Evolutionary conservation across 148 eudicot genomes (phyloP).

Genomic region (Cornus florida): DNA sequence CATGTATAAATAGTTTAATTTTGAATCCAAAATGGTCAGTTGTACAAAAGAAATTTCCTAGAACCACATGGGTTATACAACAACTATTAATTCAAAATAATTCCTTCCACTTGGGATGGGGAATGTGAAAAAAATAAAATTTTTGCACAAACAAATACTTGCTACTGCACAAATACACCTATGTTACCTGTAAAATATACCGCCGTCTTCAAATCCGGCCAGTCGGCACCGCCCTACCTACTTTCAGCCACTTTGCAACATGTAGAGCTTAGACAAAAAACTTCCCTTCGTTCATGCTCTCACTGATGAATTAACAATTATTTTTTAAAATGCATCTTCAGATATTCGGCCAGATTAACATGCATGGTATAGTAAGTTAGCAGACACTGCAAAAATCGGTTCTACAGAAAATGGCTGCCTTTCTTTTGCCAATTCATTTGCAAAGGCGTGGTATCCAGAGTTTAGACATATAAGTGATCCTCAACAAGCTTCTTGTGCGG

Average conservation of each 20-base stretch:
- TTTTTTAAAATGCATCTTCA: neutral
- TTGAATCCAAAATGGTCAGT: neutral
- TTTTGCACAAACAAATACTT: neutral
- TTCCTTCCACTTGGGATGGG: neutral
- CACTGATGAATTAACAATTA: neutral
- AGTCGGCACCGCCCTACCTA: neutral
- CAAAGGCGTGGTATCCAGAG: neutral
- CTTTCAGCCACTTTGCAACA: neutral
- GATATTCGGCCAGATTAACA: neutral
- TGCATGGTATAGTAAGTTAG: neutral
- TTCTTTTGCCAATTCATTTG: conserved; percentile 10
- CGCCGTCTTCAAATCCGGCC: neutral
- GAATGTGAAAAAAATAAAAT: neutral
- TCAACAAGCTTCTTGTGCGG: neutral
- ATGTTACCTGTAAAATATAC: neutral
- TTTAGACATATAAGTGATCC: neutral
- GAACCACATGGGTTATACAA: neutral
- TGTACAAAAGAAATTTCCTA: neutral
- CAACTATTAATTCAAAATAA: neutral
- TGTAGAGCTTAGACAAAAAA: neutral
- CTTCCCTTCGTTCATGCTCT: neutral
- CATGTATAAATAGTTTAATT: too few species aligned
- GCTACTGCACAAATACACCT: neutral
- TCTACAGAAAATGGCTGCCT: neutral
- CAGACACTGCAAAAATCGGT: neutral